Evolutionary conservation across 2,329 filamentous ascomycete species (phyloP), one percentile per base, ranked within the genome.

Genomic region (Rutstroemia sp.): DNA sequence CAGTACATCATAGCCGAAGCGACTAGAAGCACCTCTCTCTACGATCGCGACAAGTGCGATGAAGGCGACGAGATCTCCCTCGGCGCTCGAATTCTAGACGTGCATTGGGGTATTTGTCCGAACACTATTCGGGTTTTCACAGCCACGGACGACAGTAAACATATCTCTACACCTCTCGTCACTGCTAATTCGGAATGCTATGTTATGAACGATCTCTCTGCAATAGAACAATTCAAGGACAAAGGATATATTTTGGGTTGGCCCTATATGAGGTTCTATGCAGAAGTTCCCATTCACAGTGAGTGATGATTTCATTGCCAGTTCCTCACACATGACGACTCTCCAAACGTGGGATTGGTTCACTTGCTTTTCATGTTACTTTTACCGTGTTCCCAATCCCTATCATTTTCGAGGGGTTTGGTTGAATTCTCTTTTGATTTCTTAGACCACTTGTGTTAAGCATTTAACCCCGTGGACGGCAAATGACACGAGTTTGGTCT

Each of bases 1-100:
- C 64, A 66, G 49, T 66, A 62, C 25, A 61, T 67, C 19, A 49
- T 67, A 10, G 61, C 65, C 9, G 65, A 63, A 44, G 61, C 64
- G 4, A 64, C 58, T 10, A 46, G 52, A 27, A 63, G 52, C 10
- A 44, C 63, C 1, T 66, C 62, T n/a, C 45, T 65, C 2, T 42
- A 58, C 16, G 56, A 50, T n/a, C 49, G 48, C 23, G 53, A 49
- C 5, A 14, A 52, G 14, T 38, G 37, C 6, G 30, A 54, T 14
- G 23, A 27, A 9, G 62, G 60, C 7, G 63, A 67, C 44, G 58
- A 53, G 9, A 25, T 66, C 4, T 65, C 51, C n/a, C 30, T 63
- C 2, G 65, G 65, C 3, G 49, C 61, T 25, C 52, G 52, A 19
- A 48, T 56, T 4, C 7, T 66, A 9, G 58, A 61, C 38, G 39